Percentiles rank a stretch among this genome's conserved stretches.
Evolutionary conservation across 1,284 basidiomycete species (phyloP).

Genomic region (Apiotrichum akiyoshidainum): DNA sequence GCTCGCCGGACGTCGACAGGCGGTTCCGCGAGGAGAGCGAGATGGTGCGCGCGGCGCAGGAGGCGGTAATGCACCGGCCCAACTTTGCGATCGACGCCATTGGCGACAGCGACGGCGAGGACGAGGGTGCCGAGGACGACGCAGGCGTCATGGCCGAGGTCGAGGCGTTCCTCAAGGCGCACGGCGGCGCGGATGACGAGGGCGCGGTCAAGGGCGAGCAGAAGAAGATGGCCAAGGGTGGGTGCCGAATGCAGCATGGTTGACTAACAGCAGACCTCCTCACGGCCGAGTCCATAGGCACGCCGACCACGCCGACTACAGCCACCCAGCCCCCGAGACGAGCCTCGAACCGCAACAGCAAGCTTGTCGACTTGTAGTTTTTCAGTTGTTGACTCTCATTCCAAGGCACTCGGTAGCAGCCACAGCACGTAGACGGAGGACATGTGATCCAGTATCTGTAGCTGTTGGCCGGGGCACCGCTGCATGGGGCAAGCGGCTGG

Average conservation of each 20-base stretch:
- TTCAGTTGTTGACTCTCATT: too few species aligned
- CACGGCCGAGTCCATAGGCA: constrained; percentile 37
- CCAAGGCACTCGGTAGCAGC: too few species aligned
- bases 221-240: constrained; percentile 59
- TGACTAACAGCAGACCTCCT: constrained; percentile 30
- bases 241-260: constrained; percentile 8
- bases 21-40: constrained; percentile 48
- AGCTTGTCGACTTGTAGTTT: constrained; percentile 16
- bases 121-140: constrained; percentile 57
- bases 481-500: too few species aligned
- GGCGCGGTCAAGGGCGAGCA: constrained; percentile 79
- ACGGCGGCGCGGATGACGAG: constrained; percentile 63
- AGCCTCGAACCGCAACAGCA: constrained; percentile 5
- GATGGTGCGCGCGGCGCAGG: constrained; percentile 72
- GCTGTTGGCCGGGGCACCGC: too few species aligned
- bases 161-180: constrained; percentile 81
- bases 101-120: constrained; percentile 72
- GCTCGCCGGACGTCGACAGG: constrained; percentile 44
- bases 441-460: too few species aligned
- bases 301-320: not conserved
- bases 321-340: not conserved
- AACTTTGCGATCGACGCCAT: constrained; percentile 92
- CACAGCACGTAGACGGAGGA: too few species aligned
- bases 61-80: constrained; percentile 80
- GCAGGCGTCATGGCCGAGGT: constrained; percentile 82